Evolutionary conservation across 2,329 filamentous ascomycete genomes (phyloP).

Genomic region (Plectosphaerella plurivora): DNA sequence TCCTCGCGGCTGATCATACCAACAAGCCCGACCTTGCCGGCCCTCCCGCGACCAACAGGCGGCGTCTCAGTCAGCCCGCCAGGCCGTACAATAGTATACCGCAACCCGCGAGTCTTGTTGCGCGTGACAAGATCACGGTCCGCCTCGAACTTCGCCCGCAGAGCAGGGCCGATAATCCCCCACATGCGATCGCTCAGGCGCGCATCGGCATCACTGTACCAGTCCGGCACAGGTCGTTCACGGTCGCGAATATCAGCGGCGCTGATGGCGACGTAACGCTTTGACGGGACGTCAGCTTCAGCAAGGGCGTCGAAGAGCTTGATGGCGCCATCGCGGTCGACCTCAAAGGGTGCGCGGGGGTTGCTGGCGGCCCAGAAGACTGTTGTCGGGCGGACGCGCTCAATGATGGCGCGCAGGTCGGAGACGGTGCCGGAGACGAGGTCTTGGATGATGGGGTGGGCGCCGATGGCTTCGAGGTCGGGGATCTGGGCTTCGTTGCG

Average conservation of each 20-base stretch:
- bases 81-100: conserved; percentile 41
- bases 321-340: conserved; percentile 41
- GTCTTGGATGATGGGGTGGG: conserved; percentile 35
- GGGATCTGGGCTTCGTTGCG: conserved; percentile 24
- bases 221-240: conserved; percentile 30
- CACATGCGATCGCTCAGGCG: conserved; percentile 29
- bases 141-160: conserved; percentile 36
- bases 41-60: conserved; percentile 29
- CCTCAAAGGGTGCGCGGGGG: conserved; percentile 33
- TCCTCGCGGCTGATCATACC: conserved; percentile 34
- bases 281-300: conserved; percentile 26
- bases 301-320: conserved; percentile 38
- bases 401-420: conserved; percentile 30
- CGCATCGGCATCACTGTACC: conserved; percentile 34
- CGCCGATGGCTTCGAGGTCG: conserved; percentile 32
- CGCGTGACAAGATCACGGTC: conserved; percentile 31
- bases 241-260: conserved; percentile 38
- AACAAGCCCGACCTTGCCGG: conserved; percentile 34
- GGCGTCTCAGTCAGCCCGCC: conserved; percentile 32
- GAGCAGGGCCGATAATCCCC: conserved; percentile 31
- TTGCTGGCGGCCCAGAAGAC: conserved; percentile 29
- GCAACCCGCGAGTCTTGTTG: conserved; percentile 29
- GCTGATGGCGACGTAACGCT: conserved; percentile 40
- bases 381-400: conserved; percentile 21
- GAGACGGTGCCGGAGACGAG: conserved; percentile 31